Conservation (phyloP, 495 filamentous ascomycete species). For the Tuber borchii region DNA sequence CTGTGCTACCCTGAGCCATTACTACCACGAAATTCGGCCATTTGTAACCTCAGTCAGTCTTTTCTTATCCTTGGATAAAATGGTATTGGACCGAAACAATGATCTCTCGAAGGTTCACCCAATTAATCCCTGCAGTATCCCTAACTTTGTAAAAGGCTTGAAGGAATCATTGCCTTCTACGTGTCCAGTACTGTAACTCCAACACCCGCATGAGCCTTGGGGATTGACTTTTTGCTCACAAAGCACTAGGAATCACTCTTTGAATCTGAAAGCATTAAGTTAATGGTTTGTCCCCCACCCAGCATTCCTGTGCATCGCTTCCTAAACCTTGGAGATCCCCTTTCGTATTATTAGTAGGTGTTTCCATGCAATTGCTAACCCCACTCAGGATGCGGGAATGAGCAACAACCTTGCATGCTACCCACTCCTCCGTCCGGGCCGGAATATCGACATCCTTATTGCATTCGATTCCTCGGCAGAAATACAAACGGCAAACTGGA, state of each 20-base stretch:
- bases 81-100: slow-evolving; percentile 73
- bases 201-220: neutral
- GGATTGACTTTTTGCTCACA: slow-evolving; percentile 47
- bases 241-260: slow-evolving; percentile 47
- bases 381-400: slow-evolving; percentile 77
- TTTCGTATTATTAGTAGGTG: neutral
- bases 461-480: slow-evolving; percentile 83
- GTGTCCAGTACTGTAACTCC: slow-evolving; percentile 48
- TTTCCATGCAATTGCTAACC: slow-evolving; percentile 2
- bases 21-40: slow-evolving; percentile 87
- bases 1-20: slow-evolving; percentile 88
- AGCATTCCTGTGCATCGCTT: neutral
- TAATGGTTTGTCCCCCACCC: slow-evolving; percentile 53
- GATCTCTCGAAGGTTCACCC: slow-evolving; percentile 85
- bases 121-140: slow-evolving; percentile 78
- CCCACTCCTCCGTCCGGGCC: slow-evolving; percentile 76
- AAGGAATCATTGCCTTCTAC: slow-evolving; percentile 63
- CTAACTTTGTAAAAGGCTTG: slow-evolving; percentile 81
- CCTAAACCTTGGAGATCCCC: neutral
- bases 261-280: slow-evolving; percentile 61
- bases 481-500: slow-evolving; percentile 83
- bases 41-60: slow-evolving; percentile 65
- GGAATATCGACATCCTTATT: slow-evolving; percentile 84
- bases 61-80: slow-evolving; percentile 69
- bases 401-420: slow-evolving; percentile 95